Conservation (phyloP, 345 rosid species). For the Erucastrum elatum region DNA sequence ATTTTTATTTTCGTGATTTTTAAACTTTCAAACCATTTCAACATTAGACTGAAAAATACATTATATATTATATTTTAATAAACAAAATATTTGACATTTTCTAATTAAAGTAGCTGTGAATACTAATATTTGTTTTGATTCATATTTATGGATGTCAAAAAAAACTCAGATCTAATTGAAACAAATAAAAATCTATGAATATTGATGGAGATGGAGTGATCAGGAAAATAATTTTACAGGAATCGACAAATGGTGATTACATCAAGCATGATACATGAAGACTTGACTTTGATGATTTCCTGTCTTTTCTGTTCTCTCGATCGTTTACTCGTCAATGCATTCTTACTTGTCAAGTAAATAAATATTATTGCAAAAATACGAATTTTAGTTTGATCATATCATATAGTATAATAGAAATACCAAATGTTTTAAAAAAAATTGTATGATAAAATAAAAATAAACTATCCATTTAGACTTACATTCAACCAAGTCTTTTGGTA, state of each 20-base stretch:
- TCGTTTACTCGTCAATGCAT: slow-evolving; percentile 39
- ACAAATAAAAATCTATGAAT: too few species aligned
- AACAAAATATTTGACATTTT: not conserved
- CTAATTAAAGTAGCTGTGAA: not conserved
- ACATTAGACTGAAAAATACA: not conserved
- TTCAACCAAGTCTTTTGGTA: not conserved
- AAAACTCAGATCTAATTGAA: too few species aligned
- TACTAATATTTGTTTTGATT: too few species aligned
- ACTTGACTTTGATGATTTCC: slow-evolving; percentile 33
- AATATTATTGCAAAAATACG: not conserved
- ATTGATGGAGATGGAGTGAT: slow-evolving; percentile 4
- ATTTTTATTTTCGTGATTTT: not conserved
- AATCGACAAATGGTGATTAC: slow-evolving; percentile 29
- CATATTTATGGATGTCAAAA: too few species aligned
- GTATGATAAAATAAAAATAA: slow-evolving; percentile 16
- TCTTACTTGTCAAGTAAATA: not conserved
- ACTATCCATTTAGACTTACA: not conserved
- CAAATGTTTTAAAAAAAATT: not conserved
- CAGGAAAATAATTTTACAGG: not conserved
- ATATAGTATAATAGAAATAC: not conserved
- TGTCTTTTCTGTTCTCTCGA: slow-evolving; percentile 30
- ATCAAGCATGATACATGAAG: slow-evolving; percentile 28
- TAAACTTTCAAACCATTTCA: not conserved
- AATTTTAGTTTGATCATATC: not conserved
- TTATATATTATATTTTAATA: not conserved